A percentile compares a stretch with the other conserved stretches of the same genome.
phyloP scores from a whole-genome alignment of 2,329 filamentous ascomycete species.

The Dothidotthia symphoricarpi region DNA sequence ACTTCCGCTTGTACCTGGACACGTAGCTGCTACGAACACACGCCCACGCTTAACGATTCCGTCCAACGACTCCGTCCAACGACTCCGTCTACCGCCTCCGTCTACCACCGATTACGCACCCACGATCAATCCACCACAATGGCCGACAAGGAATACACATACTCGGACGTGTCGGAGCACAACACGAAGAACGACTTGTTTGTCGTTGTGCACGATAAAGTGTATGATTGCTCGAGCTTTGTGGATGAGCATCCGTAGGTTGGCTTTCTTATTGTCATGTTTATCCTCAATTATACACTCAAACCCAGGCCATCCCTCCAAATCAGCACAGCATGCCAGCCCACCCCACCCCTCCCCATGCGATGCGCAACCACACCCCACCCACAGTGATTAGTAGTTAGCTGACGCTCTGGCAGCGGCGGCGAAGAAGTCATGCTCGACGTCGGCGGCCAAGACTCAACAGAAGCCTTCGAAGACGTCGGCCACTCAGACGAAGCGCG shows the following conservation, averaged over 20 bases:
- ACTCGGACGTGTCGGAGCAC: conserved; percentile 44
- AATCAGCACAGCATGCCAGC: conserved; percentile 3
- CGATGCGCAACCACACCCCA: neutral
- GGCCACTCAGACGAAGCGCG: conserved; percentile 98
- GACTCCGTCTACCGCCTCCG: too few species aligned
- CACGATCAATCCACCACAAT: conserved; percentile 20
- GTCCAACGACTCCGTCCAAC: too few species aligned
- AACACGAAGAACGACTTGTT: conserved; percentile 81
- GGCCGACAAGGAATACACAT: conserved; percentile 41
- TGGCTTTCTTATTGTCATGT: too few species aligned
- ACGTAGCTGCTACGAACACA: too few species aligned
- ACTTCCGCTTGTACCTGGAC: too few species aligned
- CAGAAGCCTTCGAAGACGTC: conserved; percentile 98
- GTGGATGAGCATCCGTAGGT: conserved; percentile 93
- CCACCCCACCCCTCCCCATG: conserved; percentile 4
- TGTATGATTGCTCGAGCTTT: conserved; percentile 88
- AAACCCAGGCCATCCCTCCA: too few species aligned
- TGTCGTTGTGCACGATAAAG: conserved; percentile 91
- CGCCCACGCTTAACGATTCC: too few species aligned
- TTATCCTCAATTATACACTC: too few species aligned
- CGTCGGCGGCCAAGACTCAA: conserved; percentile 91
- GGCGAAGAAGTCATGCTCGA: conserved; percentile 98
- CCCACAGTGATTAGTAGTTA: conserved; percentile 3
- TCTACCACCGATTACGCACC: too few species aligned
- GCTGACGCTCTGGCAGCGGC: conserved; percentile 60